phyloP scores from a whole-genome alignment of 2,329 filamentous ascomycete genomes.

The Pseudocercospora eumusae region DNA sequence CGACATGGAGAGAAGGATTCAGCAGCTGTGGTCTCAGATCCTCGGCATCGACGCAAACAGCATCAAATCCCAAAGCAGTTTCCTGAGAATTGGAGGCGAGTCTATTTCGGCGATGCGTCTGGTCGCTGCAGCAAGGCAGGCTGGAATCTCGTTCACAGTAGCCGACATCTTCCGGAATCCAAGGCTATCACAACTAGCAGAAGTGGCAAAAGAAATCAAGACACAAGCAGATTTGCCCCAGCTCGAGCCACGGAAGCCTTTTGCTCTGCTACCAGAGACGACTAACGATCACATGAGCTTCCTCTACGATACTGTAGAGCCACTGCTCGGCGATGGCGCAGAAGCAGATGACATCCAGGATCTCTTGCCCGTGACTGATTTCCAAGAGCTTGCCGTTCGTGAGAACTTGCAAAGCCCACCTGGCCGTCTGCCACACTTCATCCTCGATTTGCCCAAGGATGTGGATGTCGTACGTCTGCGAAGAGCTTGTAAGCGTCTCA shows the following conservation, averaged over 20 bases:
- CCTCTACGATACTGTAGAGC: constrained; percentile 8
- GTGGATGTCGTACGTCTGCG: constrained; percentile 29
- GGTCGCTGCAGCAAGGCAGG: constrained; percentile 42
- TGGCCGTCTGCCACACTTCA: constrained; percentile 28
- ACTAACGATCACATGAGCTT: constrained; percentile 4
- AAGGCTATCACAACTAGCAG: background rate
- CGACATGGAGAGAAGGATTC: constrained; percentile 57
- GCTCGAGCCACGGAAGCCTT: constrained; percentile 9
- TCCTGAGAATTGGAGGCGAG: constrained; percentile 51
- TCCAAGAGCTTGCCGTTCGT: constrained; percentile 28
- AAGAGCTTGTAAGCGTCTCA: constrained; percentile 24
- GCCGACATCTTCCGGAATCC: constrained; percentile 38
- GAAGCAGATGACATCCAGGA: constrained; percentile 22
- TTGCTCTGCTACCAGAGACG: constrained; percentile 11
- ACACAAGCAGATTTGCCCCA: background rate
- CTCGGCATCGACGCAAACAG: constrained; percentile 48
- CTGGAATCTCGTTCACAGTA: constrained; percentile 44
- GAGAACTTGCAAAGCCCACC: constrained; percentile 20
- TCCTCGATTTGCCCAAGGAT: constrained; percentile 27
- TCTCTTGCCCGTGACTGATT: constrained; percentile 30
- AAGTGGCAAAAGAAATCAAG: background rate
- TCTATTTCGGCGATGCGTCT: constrained; percentile 50
- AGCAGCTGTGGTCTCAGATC: constrained; percentile 52
- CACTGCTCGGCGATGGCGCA: constrained; percentile 4
- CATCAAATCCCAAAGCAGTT: constrained; percentile 60